These are phyloP conservation scores for Phytophthora nicotianae DNA, from an alignment of 352 stramenopile species.

Conservation along the genomic window DNA sequence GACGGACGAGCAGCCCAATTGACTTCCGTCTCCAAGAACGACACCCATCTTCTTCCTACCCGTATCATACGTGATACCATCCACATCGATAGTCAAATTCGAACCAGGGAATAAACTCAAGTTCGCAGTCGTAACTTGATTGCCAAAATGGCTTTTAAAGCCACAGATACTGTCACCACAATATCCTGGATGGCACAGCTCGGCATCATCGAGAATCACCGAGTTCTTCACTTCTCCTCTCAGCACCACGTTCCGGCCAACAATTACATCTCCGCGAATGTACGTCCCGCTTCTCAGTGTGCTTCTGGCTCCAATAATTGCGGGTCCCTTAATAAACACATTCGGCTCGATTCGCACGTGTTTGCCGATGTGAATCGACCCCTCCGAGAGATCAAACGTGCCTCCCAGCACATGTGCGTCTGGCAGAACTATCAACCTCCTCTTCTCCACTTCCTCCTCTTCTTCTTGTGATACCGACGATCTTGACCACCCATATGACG, in stretches of 20 bases:
- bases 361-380: constrained; percentile 67
- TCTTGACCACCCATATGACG: constrained; percentile 38
- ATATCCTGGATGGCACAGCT: constrained; percentile 79
- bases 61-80: constrained; percentile 54
- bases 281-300: constrained; percentile 71
- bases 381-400: constrained; percentile 71
- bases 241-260: constrained; percentile 65
- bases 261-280: constrained; percentile 70
- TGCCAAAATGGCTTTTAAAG: constrained; percentile 82
- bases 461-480: constrained; percentile 37
- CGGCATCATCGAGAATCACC: constrained; percentile 70
- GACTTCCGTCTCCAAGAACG: constrained; percentile 68
- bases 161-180: constrained; percentile 77
- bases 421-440: constrained; percentile 53
- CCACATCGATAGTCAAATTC: constrained; percentile 42
- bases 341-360: constrained; percentile 72
- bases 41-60: constrained; percentile 75
- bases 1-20: constrained; percentile 73
- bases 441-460: constrained; percentile 36
- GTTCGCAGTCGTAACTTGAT: constrained; percentile 84
- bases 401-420: constrained; percentile 59
- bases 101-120: constrained; percentile 57
- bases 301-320: constrained; percentile 69
- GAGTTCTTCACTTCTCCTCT: constrained; percentile 76
- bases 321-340: constrained; percentile 74